These are phyloP conservation scores for Mycena vitilis DNA, from an alignment of 768 basidiomycete species.

Conservation along the genomic window DNA sequence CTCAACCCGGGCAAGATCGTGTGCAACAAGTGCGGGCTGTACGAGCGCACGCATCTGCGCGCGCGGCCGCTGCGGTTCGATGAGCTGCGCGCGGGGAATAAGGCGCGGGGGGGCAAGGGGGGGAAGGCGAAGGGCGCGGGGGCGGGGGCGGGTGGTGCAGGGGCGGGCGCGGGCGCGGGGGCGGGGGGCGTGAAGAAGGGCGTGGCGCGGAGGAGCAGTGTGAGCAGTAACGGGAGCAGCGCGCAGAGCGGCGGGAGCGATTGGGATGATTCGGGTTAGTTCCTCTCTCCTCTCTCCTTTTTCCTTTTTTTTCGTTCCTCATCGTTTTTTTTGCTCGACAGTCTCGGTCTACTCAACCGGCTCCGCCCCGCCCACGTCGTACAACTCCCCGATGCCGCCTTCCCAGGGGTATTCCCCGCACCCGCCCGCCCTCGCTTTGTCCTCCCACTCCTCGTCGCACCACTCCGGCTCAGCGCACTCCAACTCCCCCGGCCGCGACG, in stretches of 20 bases:
- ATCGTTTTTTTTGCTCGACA: slow-evolving; percentile 36
- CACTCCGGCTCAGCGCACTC: slow-evolving; percentile 43
- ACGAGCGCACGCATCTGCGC: slow-evolving; percentile 89
- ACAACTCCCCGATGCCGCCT: slow-evolving; percentile 56
- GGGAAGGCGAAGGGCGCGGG: slow-evolving; percentile 56
- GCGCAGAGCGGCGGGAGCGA: slow-evolving; percentile 74
- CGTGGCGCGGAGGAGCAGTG: slow-evolving; percentile 68
- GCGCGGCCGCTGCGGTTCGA: slow-evolving; percentile 88
- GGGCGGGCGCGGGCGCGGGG: slow-evolving; percentile 44
- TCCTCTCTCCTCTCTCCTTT: slow-evolving; percentile 31
- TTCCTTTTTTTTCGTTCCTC: slow-evolving; percentile 36
- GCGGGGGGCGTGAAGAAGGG: slow-evolving; percentile 38
- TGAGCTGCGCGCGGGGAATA: slow-evolving; percentile 88
- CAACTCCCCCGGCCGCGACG: slow-evolving; percentile 31
- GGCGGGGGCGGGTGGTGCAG: slow-evolving; percentile 44
- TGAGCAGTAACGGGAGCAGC: slow-evolving; percentile 69
- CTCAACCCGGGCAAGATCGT: slow-evolving; percentile 94
- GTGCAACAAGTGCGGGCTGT: slow-evolving; percentile 93
- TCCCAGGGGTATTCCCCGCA: slow-evolving; percentile 50
- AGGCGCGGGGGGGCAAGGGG: slow-evolving; percentile 70
- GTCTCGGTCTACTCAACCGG: slow-evolving; percentile 68
- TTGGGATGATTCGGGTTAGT: slow-evolving; percentile 85
- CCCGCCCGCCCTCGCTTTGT: slow-evolving; percentile 68
- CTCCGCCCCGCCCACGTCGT: slow-evolving; percentile 72
- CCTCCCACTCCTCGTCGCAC: slow-evolving; percentile 54